These are phyloP conservation scores for Suhomyces xylopsoci DNA, from an alignment of 805 yeast genomes.

Conservation along the genomic window DNA sequence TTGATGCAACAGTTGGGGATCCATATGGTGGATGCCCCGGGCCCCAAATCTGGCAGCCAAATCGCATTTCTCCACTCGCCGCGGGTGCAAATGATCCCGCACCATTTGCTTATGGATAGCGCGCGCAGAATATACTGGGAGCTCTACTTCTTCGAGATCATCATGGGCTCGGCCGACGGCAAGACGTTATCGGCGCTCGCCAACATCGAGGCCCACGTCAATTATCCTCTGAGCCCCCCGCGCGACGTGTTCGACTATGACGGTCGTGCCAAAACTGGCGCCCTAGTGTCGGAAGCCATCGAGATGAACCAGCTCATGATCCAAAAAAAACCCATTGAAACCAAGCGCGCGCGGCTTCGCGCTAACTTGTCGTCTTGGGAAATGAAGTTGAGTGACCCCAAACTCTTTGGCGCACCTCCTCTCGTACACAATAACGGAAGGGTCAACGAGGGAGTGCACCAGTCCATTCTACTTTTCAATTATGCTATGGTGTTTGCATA, in stretches of 20 bases:
- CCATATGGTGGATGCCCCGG: conserved; percentile 35
- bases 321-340: conserved; percentile 34
- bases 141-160: conserved; percentile 47
- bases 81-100: conserved; percentile 13
- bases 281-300: conserved; percentile 49
- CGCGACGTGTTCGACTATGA: conserved; percentile 43
- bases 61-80: conserved; percentile 10
- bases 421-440: conserved; percentile 41
- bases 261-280: conserved; percentile 44
- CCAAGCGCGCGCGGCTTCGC: conserved; percentile 35
- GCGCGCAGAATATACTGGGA: conserved; percentile 53
- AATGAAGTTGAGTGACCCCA: conserved; percentile 40
- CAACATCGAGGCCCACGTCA: conserved; percentile 28
- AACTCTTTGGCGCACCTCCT: conserved; percentile 39
- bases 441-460: conserved; percentile 55
- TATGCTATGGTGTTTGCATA: conserved; percentile 56
- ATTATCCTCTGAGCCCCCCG: conserved; percentile 39
- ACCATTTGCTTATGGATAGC: conserved; percentile 17
- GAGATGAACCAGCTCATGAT: conserved; percentile 46
- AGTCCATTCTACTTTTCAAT: conserved; percentile 45
- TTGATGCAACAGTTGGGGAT: conserved; percentile 36
- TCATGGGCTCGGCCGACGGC: conserved; percentile 55
- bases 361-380: conserved; percentile 53
- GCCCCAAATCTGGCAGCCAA: background rate
- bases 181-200: conserved; percentile 36